These are phyloP conservation scores for Colletotrichum tamarilloi DNA, from an alignment of 2,329 filamentous ascomycete genomes.

Conservation along the genomic window DNA sequence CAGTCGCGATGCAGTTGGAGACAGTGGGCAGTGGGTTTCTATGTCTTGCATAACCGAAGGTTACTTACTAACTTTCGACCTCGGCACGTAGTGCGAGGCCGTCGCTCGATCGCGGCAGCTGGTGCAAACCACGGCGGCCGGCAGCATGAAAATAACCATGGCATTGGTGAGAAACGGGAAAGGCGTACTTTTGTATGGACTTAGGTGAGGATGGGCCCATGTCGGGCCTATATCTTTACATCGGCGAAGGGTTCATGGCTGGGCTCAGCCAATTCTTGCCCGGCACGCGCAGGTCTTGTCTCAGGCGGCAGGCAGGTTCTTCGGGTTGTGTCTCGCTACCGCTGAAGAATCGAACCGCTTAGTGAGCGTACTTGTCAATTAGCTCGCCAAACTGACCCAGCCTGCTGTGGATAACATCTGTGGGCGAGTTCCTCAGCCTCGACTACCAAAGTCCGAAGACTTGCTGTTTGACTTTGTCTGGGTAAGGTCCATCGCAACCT, in stretches of 20 bases:
- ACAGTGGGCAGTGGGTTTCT: neutral
- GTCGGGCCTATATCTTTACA: neutral
- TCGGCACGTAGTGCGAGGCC: neutral
- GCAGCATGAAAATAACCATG: neutral
- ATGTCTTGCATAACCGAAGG: conserved; percentile 17
- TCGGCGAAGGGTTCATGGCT: neutral
- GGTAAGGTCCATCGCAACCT: neutral
- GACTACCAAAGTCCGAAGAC: neutral
- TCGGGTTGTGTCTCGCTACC: neutral
- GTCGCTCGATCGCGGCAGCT: neutral
- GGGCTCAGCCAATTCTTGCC: neutral
- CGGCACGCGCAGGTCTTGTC: neutral
- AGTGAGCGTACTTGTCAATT: neutral
- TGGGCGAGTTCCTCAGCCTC: neutral
- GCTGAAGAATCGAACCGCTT: neutral
- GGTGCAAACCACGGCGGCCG: neutral
- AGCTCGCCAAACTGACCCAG: neutral
- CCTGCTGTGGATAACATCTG: neutral
- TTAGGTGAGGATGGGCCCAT: neutral
- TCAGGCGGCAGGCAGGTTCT: neutral
- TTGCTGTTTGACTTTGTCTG: neutral
- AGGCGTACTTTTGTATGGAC: neutral
- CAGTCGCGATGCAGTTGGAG: neutral
- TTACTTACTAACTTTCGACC: neutral
- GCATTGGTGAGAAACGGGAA: neutral